Base-by-base conservation (phyloP, 192 early-diverging fungal species). In the Dissophora ornata region DNA sequence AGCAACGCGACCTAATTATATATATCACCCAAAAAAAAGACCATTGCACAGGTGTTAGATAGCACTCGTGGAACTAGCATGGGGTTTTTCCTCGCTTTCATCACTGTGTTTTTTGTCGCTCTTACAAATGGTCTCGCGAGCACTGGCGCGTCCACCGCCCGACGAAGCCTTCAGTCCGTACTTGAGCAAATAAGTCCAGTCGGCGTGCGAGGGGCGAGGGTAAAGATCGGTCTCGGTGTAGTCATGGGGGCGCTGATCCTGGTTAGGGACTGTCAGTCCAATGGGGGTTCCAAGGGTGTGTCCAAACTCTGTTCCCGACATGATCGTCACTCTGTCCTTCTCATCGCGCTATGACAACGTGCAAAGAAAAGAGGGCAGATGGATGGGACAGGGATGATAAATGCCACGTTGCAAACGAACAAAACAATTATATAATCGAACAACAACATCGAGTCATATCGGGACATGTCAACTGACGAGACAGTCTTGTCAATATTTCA, bases 191-290 rank as follows among this genome's bases (percentile, higher is more conserved):
- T 99, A 99, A 18, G 97, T 99, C 81, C 85, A 99, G 81, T 99
- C 97, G n/a, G 97, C 97, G 55, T 99, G 97, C 25, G 92, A 94
- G 24, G 97, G 97, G 10, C 97, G 90, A 53, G 97, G 97, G 79
- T 93, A 99, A 24, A 92, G 80, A 80, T 98, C 96, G 60, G 94
- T 98, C 67, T 99, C 97, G 36, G 91, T 88, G 79, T 99, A 99
- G 79, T 99, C 97, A 57, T 91, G 89, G 18, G 97, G 97, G 22
- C 97, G 85, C 64, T 99, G 97, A 87, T 99, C 97, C 75, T 93
- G 86, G 85, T 99, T 99, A 34, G 89, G 88, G 21, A 99, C 97
- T 16, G 87, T 89, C 75, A 99, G 83, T 57, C 90, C 91, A 69
- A 99, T 97, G 32, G 97, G 97, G 9, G 97, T 97, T 32, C 97